Conservation (phyloP, 169 alveolate genomes). For the Toxoplasma gondii region DNA sequence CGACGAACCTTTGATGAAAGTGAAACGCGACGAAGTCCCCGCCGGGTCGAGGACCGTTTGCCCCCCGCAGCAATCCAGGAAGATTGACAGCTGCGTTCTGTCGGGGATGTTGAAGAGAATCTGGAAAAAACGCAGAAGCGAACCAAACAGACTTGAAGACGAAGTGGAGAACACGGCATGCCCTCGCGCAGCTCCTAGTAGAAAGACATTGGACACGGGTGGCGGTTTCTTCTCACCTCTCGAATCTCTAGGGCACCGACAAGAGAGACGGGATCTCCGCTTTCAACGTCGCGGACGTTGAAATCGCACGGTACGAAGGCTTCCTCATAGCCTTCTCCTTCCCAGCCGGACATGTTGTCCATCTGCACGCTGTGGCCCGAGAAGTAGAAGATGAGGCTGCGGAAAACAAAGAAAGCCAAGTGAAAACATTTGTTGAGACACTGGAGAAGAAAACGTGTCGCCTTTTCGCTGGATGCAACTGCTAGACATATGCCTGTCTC, state of each 20-base stretch:
- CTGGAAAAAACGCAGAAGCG: constrained; percentile 1
- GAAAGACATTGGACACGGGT: no score
- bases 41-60: constrained; percentile 91
- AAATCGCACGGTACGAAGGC: constrained; percentile 90
- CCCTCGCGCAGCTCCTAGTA: no score
- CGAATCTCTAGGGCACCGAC: neutral
- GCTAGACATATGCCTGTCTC: no score
- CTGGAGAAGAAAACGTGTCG: neutral
- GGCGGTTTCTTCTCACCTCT: constrained; percentile 28
- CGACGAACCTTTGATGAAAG: constrained; percentile 85
- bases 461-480: neutral
- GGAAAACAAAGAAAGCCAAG: constrained; percentile 34
- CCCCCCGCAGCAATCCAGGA: constrained; percentile 88
- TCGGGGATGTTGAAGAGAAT: constrained; percentile 70
- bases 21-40: constrained; percentile 75
- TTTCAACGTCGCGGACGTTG: constrained; percentile 45
- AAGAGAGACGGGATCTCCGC: neutral
- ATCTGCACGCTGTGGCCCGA: constrained; percentile 92
- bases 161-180: neutral
- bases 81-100: constrained; percentile 79
- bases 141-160: neutral
- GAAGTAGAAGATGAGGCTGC: constrained; percentile 85
- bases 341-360: constrained; percentile 91
- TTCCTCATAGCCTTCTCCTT: constrained; percentile 93
- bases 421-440: no score